Evolutionary conservation across 2,329 filamentous ascomycete species (phyloP), one percentile per base, ranked within the genome.

Genomic region (Coniochaeta sp.): DNA sequence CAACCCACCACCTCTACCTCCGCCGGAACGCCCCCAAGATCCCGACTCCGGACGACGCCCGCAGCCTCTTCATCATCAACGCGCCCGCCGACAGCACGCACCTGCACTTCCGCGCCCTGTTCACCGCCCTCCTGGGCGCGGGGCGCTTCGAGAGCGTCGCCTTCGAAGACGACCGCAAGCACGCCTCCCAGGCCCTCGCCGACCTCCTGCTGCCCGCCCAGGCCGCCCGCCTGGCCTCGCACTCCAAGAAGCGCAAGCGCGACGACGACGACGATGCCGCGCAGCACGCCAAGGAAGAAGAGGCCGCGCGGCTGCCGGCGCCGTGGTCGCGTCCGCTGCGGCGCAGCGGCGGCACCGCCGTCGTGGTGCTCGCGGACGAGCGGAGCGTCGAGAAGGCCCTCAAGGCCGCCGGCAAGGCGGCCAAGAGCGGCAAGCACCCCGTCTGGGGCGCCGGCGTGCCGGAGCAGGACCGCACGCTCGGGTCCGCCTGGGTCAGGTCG

Each of bases 61-160:
- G 93, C 66, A 92, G 90, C 62, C 81, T 99, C 19, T 99, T 96
- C 74, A 72, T 96, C n/a, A 89, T 93, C 64, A 98, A 99, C 69
- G 77, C 96, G 0, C 95, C 95, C 7, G 80, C 89, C 63, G 93
- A 97, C 70, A 88, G 91, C 61, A 96, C 91, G 4, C 87, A 91
- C 60, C 73, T 79, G 1, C 90, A 93, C 67, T 81, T 98, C 47
- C 87, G 91, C 52, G 80, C 86, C 47, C 77, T 98, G 0, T 96
- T 98, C 66, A 77, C 84, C 0, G 79, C 82, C 0, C 83, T 96
- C 17, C 81, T 97, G 0, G 89, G 90, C 9, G 86, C 89, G 0
- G 90, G 89, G 2, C 82, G 89, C 55, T 89, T 98, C 55, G 91
- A 96, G 72, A 80, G 78, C 58, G 88, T 96, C 5, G 77, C 82